phyloP scores from a whole-genome alignment of 2,329 filamentous ascomycete species.

The Pseudocercospora fijiensis region DNA sequence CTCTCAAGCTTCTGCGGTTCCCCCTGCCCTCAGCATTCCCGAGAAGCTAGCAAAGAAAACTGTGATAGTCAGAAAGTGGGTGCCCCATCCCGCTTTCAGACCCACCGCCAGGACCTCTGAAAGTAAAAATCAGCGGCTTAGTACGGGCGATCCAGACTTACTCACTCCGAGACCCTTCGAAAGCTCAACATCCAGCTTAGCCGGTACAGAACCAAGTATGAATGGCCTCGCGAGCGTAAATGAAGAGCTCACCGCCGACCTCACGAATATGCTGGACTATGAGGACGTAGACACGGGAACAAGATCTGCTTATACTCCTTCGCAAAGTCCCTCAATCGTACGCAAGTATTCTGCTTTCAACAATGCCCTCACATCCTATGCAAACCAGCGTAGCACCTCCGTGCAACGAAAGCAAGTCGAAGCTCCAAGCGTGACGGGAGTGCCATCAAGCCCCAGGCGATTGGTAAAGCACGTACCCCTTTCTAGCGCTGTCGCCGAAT shows the following conservation, averaged over 20 bases:
- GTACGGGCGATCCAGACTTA: not conserved
- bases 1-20: not conserved
- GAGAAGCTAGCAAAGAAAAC: not conserved
- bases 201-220: not conserved
- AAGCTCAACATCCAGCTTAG: not conserved
- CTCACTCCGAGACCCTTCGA: not conserved
- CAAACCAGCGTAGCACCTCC: not conserved
- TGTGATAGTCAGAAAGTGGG: not conserved
- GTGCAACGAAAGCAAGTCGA: not conserved
- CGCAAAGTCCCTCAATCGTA: not conserved
- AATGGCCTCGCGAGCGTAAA: not conserved
- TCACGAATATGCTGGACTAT: not conserved
- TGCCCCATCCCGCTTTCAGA: not conserved
- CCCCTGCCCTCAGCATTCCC: not conserved
- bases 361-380: not conserved
- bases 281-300: not conserved
- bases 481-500: not conserved
- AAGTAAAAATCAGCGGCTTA: not conserved
- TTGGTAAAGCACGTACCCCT: not conserved
- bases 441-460: not conserved
- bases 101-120: not conserved
- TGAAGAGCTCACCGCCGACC: not conserved
- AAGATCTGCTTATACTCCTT: not conserved
- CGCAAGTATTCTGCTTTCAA: not conserved
- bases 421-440: not conserved